Evolutionary conservation across 805 yeast species (phyloP).

Genomic region (Ogataea trehaloabstinens): DNA sequence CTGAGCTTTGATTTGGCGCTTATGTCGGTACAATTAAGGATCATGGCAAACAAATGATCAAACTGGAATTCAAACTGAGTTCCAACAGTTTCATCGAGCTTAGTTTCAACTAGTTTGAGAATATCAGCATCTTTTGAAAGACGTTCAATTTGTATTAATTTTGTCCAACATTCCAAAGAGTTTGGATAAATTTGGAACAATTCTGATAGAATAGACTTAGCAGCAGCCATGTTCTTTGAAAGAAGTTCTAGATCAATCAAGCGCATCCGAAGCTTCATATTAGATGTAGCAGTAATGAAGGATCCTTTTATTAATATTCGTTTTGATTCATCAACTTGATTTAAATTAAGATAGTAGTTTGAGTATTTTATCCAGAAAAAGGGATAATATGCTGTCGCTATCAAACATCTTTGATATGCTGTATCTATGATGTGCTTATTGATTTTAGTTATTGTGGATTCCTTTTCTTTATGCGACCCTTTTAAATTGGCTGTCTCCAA

Average conservation of each 20-base stretch:
- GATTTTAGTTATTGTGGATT: constrained; percentile 17
- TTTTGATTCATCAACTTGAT: constrained; percentile 36
- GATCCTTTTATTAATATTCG: constrained; percentile 38
- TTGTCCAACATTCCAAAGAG: constrained; percentile 38
- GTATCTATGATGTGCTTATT: constrained; percentile 29
- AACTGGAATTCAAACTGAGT: constrained; percentile 29
- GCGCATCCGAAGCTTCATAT: constrained; percentile 35
- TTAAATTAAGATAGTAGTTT: constrained; percentile 36
- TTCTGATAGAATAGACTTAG: constrained; percentile 34
- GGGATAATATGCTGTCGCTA: constrained; percentile 43
- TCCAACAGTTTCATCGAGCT: constrained; percentile 24
- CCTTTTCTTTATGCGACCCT: constrained; percentile 18
- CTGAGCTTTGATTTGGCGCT: constrained; percentile 15
- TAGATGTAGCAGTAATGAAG: constrained; percentile 24
- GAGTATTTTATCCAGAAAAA: constrained; percentile 51
- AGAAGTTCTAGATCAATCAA: constrained; percentile 44
- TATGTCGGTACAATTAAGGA: constrained; percentile 28
- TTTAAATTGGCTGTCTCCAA: constrained; percentile 39
- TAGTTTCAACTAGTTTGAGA: constrained; percentile 27
- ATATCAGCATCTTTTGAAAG: constrained; percentile 29
- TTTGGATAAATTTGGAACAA: constrained; percentile 28
- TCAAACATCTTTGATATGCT: constrained; percentile 48
- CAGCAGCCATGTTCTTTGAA: constrained; percentile 35
- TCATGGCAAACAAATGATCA: constrained; percentile 36
- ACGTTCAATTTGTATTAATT: constrained; percentile 42